Evolutionary conservation across 345 rosid species (phyloP), one percentile per base, ranked within the genome.

Genomic region (Gynandropsis gynandra): DNA sequence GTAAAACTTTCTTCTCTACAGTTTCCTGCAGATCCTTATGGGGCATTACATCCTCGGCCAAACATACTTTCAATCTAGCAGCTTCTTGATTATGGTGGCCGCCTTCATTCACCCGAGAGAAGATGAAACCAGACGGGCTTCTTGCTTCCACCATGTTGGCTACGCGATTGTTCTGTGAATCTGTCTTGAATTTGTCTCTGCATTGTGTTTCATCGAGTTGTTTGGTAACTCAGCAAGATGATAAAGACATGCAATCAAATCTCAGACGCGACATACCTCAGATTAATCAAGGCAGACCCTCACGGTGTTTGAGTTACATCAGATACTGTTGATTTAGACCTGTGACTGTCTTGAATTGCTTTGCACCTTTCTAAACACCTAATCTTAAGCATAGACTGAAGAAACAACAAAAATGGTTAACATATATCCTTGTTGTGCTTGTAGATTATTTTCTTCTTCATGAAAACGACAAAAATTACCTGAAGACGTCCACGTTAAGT

Each of bases 401-500:
- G 1, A 4, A 34, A 18, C 5, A 48, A 16, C 7, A 56, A 37
- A 8, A 10, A 16, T 33, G 15, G 24, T 42, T 56, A 16, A 21
- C 21, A 9, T 17, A n/a, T n/a, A n/a, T n/a, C n/a, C n/a, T n/a
- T n/a, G n/a, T n/a, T n/a, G n/a, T n/a, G n/a, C n/a, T n/a, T n/a
- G n/a, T n/a, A n/a, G n/a, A n/a, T n/a, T n/a, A n/a, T n/a, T n/a
- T n/a, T n/a, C n/a, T n/a, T n/a, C 7, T 21, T 9, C 24, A 44
- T 47, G 27, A 12, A 20, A 50, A 14, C 1, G n/a, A 11, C 36
- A 3, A 34, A 38, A 8, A 46, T 11, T 16, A 88, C 95, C 85
- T 79, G 83, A 66, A 85, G 66, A 29, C 84, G 82, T 7, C 81
- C 83, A 7, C 73, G n/a, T n/a, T n/a, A n/a, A n/a, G n/a, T n/a